Conservation (phyloP, 768 basidiomycete species). For the Rhizopogon vulgaris region DNA sequence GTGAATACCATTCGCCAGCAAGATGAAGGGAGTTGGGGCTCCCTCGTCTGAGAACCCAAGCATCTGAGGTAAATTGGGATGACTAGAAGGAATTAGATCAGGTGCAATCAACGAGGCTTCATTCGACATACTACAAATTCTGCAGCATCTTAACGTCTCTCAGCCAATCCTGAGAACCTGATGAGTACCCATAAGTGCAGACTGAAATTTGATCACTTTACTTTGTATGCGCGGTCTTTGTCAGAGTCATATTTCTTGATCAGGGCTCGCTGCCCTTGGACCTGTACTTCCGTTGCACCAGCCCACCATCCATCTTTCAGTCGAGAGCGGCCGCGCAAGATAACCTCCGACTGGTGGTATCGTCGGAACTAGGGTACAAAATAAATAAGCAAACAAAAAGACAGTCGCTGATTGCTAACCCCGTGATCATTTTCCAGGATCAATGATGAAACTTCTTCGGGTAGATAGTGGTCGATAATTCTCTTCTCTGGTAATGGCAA, state of each 20-base stretch:
- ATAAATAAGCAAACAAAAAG: background rate
- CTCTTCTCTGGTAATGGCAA: slow-evolving; percentile 11
- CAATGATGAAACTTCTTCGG: slow-evolving; percentile 15
- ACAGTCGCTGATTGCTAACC: slow-evolving; percentile 14
- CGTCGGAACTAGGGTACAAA: slow-evolving; percentile 33
- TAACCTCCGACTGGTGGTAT: slow-evolving; percentile 46
- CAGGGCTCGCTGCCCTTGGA: slow-evolving; percentile 33
- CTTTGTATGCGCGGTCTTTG: slow-evolving; percentile 25
- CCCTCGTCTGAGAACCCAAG: slow-evolving; percentile 42
- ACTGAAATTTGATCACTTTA: slow-evolving; percentile 11
- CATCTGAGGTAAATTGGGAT: slow-evolving; percentile 50
- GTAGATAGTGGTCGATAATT: slow-evolving; percentile 15
- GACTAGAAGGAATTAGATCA: slow-evolving; percentile 22
- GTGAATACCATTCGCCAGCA: slow-evolving; percentile 41
- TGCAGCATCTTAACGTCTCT: slow-evolving; percentile 45
- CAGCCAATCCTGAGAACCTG: slow-evolving; percentile 36
- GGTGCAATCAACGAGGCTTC: background rate
- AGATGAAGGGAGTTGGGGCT: slow-evolving; percentile 42
- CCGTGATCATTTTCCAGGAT: slow-evolving; percentile 27
- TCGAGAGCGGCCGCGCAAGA: slow-evolving; percentile 28
- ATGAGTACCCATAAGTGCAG: background rate
- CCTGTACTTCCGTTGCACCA: slow-evolving; percentile 34
- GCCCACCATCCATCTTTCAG: slow-evolving; percentile 45
- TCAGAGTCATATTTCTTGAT: slow-evolving; percentile 41
- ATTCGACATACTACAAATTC: slow-evolving; percentile 37